Evolutionary conservation across 2,329 filamentous ascomycete genomes (phyloP).

Genomic region (Penicillium sp.): DNA sequence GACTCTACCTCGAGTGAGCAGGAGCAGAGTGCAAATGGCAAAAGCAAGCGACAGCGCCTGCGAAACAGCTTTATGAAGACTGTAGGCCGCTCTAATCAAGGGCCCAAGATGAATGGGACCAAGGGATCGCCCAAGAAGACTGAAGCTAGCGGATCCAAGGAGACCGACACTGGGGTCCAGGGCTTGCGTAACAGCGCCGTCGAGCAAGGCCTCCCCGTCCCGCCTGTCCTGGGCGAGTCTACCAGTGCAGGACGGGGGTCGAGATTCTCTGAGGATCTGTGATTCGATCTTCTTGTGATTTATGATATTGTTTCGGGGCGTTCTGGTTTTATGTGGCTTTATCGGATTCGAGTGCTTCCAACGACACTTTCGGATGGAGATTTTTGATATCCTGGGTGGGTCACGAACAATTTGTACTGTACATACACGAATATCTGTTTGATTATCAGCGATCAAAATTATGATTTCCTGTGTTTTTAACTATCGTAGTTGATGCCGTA

Average conservation of each 20-base stretch:
- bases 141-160: slow-evolving; percentile 12
- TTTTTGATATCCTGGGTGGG: neutral
- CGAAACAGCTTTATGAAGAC: slow-evolving; percentile 28
- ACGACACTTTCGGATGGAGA: neutral
- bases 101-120: slow-evolving; percentile 19
- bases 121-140: slow-evolving; percentile 12
- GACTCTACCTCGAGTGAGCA: slow-evolving; percentile 8
- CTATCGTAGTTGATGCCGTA: no score
- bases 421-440: neutral
- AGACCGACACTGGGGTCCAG: slow-evolving; percentile 18
- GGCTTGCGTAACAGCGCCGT: slow-evolving; percentile 28
- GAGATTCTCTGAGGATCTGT: slow-evolving; percentile 38
- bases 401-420: neutral
- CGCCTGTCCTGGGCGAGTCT: slow-evolving; percentile 28
- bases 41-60: slow-evolving; percentile 22
- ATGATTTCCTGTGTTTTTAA: neutral
- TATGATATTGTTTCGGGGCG: slow-evolving; percentile 1
- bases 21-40: no score
- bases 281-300: slow-evolving; percentile 14
- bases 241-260: slow-evolving; percentile 31
- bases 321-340: neutral
- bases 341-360: neutral
- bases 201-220: slow-evolving; percentile 30
- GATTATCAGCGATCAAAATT: neutral
- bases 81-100: slow-evolving; percentile 20